Evolutionary conservation across 108 stramenopile species (phyloP).

Genomic region (Cyclotella distinguenda): DNA sequence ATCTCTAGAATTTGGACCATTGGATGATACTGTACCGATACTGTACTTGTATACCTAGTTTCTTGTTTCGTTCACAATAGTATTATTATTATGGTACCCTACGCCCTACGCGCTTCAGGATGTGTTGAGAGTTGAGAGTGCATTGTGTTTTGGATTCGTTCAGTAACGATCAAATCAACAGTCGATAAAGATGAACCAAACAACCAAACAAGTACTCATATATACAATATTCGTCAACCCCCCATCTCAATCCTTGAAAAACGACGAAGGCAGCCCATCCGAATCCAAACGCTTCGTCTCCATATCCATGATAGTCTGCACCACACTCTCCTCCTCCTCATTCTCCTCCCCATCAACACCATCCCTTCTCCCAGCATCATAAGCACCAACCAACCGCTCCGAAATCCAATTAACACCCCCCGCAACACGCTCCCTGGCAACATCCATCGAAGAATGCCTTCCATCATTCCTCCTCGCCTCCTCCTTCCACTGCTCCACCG

Average conservation of each 20-base stretch:
- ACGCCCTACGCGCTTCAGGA: too few species aligned
- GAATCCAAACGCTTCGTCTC: slow-evolving; percentile 8
- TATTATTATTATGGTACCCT: too few species aligned
- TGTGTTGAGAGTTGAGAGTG: too few species aligned
- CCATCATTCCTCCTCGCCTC: neutral
- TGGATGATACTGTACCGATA: too few species aligned
- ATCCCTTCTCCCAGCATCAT: neutral
- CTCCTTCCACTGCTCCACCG: slow-evolving; percentile 22
- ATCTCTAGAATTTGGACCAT: too few species aligned
- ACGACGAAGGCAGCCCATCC: slow-evolving; percentile 22
- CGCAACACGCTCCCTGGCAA: slow-evolving; percentile 8
- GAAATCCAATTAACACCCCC: slow-evolving; percentile 27
- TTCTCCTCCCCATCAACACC: neutral
- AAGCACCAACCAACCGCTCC: neutral
- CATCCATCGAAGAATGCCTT: neutral
- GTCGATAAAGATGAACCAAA: too few species aligned
- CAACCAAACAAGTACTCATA: too few species aligned
- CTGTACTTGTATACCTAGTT: too few species aligned
- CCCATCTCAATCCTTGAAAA: slow-evolving; percentile 12
- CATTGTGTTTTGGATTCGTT: too few species aligned
- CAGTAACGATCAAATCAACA: too few species aligned
- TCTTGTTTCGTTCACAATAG: too few species aligned
- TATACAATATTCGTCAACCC: neutral
- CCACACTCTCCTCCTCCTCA: neutral
- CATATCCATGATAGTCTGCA: slow-evolving; percentile 9